Base-by-base conservation (phyloP, 2,329 filamentous ascomycete species). In the Fusarium sp. region DNA sequence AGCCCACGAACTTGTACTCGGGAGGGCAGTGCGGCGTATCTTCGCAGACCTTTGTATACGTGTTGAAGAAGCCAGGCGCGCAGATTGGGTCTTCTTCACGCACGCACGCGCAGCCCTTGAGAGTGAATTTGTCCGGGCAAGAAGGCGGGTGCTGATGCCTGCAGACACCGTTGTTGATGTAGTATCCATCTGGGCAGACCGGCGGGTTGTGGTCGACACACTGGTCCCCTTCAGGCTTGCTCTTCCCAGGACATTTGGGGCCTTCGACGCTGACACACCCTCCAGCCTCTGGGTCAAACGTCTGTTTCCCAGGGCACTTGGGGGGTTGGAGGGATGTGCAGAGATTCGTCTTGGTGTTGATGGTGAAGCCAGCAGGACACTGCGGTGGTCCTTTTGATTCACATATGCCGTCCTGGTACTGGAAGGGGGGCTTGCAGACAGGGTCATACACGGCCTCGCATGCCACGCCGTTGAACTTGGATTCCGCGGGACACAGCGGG, bases 31-130 rank as follows among this genome's bases (percentile, higher is more conserved):
- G 48, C 2, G 51, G 62, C 23, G 62, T 66, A 4, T 62, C 62
- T 18, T 66, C 62, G 8, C 64, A 66, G 23, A 66, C 62, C 30
- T 61, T 66, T 6, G 62, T 48, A 10, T 54, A 56, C 2, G 62
- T 43, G 6, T 66, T 66, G 34, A 66, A 66, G 36, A 62, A 52
- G 2, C 64, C 62, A 2, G 62, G 62, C 4, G 50, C 18, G 6
- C 56, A 66, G 30, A 27, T 66, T 0, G 62, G 64, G 2, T 62
- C 27, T n/a, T 57, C 47, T 15, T 66, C 36, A 0, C 47, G 48
- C 11, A 66, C 30, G 34, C 64, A 66, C 7, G 64, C 46, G 10
- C 48, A 31, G 1, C 64, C 57, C n/a, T 66, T 48, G n/a, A 62
- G 65, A 7, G 16, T 36, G 3, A 55, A 61, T 7, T 41, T 62